phyloP scores from a whole-genome alignment of 2,329 filamentous ascomycete genomes.

The Macrophomina phaseolina region DNA sequence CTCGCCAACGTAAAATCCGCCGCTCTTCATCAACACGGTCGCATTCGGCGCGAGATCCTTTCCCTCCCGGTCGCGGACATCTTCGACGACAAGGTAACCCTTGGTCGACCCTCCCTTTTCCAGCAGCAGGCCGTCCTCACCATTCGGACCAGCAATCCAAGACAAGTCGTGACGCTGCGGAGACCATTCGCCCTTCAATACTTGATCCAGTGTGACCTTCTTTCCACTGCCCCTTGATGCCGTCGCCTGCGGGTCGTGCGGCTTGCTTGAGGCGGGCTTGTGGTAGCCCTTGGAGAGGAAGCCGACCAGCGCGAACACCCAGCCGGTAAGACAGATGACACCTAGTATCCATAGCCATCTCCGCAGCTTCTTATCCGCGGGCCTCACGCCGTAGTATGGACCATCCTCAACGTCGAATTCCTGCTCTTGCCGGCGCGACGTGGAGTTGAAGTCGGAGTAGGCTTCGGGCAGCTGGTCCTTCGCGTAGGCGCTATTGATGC shows the following conservation, averaged over 20 bases:
- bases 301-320: conserved; percentile 70
- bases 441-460: conserved; percentile 48
- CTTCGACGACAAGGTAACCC: conserved; percentile 82
- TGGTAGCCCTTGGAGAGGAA: conserved; percentile 72
- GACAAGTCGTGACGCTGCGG: conserved; percentile 69
- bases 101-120: conserved; percentile 65
- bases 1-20: conserved; percentile 65
- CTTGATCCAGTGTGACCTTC: conserved; percentile 73
- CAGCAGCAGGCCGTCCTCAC: conserved; percentile 84
- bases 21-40: conserved; percentile 76
- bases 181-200: conserved; percentile 70
- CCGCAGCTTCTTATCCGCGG: conserved; percentile 69
- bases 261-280: conserved; percentile 66
- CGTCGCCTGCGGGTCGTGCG: conserved; percentile 72
- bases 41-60: conserved; percentile 54
- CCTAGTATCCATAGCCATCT: conserved; percentile 66
- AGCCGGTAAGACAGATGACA: conserved; percentile 67
- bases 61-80: conserved; percentile 67
- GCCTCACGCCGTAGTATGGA: conserved; percentile 52
- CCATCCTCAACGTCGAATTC: conserved; percentile 58
- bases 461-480: conserved; percentile 41
- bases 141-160: conserved; percentile 77
- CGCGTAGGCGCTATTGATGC: conserved; percentile 64
- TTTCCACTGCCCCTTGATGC: conserved; percentile 68
- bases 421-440: conserved; percentile 55